Base-by-base conservation (phyloP, 257 asterid genomes). In the Petunia secreta region DNA sequence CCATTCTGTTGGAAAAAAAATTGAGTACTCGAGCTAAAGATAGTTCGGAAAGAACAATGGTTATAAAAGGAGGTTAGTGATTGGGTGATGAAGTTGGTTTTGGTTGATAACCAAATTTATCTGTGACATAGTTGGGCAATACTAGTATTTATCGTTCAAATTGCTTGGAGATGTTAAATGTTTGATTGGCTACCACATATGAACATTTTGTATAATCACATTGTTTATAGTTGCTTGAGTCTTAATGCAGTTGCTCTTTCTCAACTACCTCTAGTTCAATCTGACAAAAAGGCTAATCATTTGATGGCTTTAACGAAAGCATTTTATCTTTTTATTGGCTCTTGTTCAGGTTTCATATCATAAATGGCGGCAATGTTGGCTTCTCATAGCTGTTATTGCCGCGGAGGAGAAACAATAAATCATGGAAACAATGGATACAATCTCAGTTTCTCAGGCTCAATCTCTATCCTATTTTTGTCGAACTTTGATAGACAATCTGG, bases 361-460 rank as follows among this genome's bases (percentile, higher is more conserved):
- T 40, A 53, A 81, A 91, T 94, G 98, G 92, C 91, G 77, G 91
- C 90, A 75, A 86, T 89, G 76, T 87, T 93, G 82, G 96, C 97
- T 85, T 91, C 95, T 7, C 85, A 86, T 65, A 87, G 93, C 87
- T 88, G 91, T 73, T 89, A 84, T 87, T 91, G 94, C 89, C 88
- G 86, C 86, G 59, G 77, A 54, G 88, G 85, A 39, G 92, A 89
- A 71, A 62, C 78, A 15, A 39, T 80, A 40, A 81, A 86, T 82
- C 88, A 82, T 54, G 87, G 87, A 79, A 89, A 78, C 39, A 74
- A 71, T 40, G 85, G 83, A 57, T 91, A 86, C n/a, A 89, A 83
- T 71, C 87, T 89, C 59, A 83, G 91, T 69, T 90, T 88, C 63
- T 88, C 92, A 11, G 85, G 86, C 60, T 82, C 92, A 64, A 3